A percentile compares a stretch with the other conserved stretches of the same genome.
These are phyloP conservation scores for Lactarius vividus DNA, from an alignment of 768 basidiomycete genomes.

Conservation along the genomic window DNA sequence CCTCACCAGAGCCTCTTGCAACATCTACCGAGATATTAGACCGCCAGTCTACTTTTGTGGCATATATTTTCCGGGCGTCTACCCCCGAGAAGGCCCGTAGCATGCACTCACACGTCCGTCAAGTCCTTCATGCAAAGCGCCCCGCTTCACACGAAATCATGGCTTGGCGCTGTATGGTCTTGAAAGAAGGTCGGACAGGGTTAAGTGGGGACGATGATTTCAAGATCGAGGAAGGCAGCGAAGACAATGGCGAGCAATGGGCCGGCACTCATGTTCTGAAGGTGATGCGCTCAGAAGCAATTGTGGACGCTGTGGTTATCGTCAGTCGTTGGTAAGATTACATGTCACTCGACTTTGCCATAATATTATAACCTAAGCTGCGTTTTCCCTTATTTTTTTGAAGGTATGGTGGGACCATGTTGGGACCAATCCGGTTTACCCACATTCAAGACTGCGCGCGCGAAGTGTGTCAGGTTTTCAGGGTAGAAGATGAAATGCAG, in stretches of 20 bases:
- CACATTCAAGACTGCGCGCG: constrained; percentile 75
- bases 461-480: constrained; percentile 72
- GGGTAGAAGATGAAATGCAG: constrained; percentile 62
- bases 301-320: constrained; percentile 76
- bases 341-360: neutral
- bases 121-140: constrained; percentile 54
- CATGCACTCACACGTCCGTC: constrained; percentile 50
- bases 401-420: constrained; percentile 80
- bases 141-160: constrained; percentile 70
- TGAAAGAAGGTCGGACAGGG: constrained; percentile 63
- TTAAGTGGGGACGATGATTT: constrained; percentile 75
- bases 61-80: constrained; percentile 54
- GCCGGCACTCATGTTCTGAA: constrained; percentile 61
- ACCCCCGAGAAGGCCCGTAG: constrained; percentile 50
- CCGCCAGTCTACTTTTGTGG: constrained; percentile 70
- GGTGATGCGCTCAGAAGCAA: constrained; percentile 65
- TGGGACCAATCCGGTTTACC: constrained; percentile 70
- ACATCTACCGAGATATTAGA: constrained; percentile 76
- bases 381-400: neutral
- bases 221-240: constrained; percentile 55
- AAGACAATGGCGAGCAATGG: constrained; percentile 79
- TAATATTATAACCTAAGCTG: neutral
- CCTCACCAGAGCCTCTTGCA: constrained; percentile 45
- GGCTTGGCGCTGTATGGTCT: constrained; percentile 77
- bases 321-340: constrained; percentile 68